Evolutionary conservation across 2,329 filamentous ascomycete species (phyloP).

Genomic region (Sphaerostilbella broomeana): DNA sequence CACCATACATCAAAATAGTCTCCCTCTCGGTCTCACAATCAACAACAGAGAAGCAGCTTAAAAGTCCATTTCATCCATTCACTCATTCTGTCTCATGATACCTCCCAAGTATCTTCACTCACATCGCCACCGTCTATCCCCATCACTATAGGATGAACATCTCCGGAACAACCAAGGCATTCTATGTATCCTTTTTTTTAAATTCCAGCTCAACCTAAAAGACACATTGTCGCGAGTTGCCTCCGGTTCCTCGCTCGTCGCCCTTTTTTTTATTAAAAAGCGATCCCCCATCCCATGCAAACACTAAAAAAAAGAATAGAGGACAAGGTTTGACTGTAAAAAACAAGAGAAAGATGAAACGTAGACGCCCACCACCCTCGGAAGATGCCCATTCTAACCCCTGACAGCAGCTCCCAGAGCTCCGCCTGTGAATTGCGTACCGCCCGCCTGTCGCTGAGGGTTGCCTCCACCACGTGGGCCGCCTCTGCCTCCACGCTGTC

Average conservation of each 20-base stretch:
- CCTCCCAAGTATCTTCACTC: no score
- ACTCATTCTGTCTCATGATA: no score
- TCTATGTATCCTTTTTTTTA: conserved; percentile 12
- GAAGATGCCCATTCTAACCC: conserved; percentile 35
- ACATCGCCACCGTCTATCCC: no score
- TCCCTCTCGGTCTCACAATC: no score
- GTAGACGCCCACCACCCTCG: conserved; percentile 15
- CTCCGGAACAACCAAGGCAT: background rate
- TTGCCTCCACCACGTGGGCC: conserved; percentile 53
- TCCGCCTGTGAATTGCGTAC: conserved; percentile 76
- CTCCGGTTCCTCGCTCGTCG: conserved; percentile 25
- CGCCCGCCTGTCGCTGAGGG: conserved; percentile 60
- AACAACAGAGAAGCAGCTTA: no score
- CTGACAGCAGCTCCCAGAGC: conserved; percentile 64
- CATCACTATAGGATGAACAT: no score
- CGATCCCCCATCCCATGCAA: conserved; percentile 28
- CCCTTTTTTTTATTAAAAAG: conserved; percentile 21
- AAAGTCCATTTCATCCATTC: no score
- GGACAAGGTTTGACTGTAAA: conserved; percentile 5
- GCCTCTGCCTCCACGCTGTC: conserved; percentile 55
- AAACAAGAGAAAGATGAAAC: conserved; percentile 10
- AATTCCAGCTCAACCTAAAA: conserved; percentile 25
- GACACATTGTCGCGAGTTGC: conserved; percentile 27
- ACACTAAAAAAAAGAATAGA: conserved; percentile 12
- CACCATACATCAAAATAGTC: no score